Base-by-base conservation (phyloP, 2,329 filamentous ascomycete genomes). In the Colletotrichum plurivorum region DNA sequence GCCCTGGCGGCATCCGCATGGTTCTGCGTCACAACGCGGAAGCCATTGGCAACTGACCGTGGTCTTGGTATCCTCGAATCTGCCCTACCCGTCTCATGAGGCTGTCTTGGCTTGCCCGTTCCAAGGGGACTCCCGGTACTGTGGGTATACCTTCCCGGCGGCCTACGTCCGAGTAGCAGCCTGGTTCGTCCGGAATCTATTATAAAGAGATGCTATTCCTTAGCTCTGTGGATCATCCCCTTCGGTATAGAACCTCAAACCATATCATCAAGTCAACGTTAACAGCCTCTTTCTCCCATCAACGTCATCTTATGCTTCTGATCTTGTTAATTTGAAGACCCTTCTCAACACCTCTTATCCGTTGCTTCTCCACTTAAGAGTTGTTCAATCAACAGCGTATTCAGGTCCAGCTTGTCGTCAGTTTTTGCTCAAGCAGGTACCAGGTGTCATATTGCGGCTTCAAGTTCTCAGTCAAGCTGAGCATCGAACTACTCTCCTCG, bases 1-100 rank as follows among this genome's bases (percentile, higher is more conserved):
- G 53, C 16, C 54, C n/a, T 49, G 49, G 49, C 56, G 67, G 57
- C 27, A 43, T 43, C 59, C 48, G 59, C 59, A 48, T 53, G n/a
- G 8, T 56, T 45, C 61, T 71, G 67, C 69, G 62, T 71, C 69
- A 69, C 66, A 45, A 27, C 43, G 57, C 52, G 53, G 67, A 31
- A 56, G n/a, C 51, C 46, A 63, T 18, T 53, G 46, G 57, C 64
- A 68, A 70, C 52, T 59, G 64, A 25, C 67, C 46, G 27, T 41
- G 31, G 12, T 41, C 55, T 58, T 53, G 31, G 16, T 53, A 13
- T 52, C 54, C 46, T 64, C 49, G 59, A 71, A 9, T 70, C 70
- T 67, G 67, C 67, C 70, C 70, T 67, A 51, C 63, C 49, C 53
- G 52, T 63, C 27, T 46, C 43, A 45, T 55, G 58, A 63, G 70